Evolutionary conservation across 768 basidiomycete genomes (phyloP), one percentile per base, ranked within the genome.

Genomic region (Trametes punicea): DNA sequence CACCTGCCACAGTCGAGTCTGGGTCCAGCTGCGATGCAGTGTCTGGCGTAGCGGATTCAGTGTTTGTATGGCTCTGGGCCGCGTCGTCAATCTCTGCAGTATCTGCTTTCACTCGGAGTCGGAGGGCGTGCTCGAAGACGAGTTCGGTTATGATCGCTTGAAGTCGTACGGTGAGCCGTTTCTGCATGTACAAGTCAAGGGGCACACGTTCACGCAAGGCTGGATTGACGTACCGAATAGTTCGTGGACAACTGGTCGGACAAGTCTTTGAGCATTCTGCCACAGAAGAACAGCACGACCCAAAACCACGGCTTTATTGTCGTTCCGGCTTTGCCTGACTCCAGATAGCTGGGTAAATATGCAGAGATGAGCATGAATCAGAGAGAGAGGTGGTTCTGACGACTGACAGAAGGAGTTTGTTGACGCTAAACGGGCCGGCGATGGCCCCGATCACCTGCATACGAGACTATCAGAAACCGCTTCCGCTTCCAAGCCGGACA

Each of bases 91-190:
- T 13, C 4, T 42, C 56, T 1, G 57, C 33, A 1, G 61, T 53
- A 36, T 79, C 77, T 18, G 82, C 76, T 51, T 79, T 81, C 70
- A 85, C 74, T 29, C 87, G 77, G 39, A 89, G 81, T 27, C 84
- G 77, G 6, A 92, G 75, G 1, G 81, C 69, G 59, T 83, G 81
- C 48, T 80, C 75, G 65, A 82, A 81, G 20, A 83, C 65, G 16
- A 82, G 73, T 62, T 81, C 75, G 6, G 80, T 81, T 44, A 83
- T 62, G 54, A 82, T 72, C 29, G 72, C 76, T 64, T 87, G 82
- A 4, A 70, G 62, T 3, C 78, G 80, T 11, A 82, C 77, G 21
- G 79, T 61, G 8, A 72, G 69, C 4, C 81, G 71, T 0, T 79
- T 83, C 60, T 62, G 46, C 25, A 25, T 6, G 7, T 7, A 25